Base-by-base conservation (phyloP, 139 green algal species). In the Picochlorum sp. region DNA sequence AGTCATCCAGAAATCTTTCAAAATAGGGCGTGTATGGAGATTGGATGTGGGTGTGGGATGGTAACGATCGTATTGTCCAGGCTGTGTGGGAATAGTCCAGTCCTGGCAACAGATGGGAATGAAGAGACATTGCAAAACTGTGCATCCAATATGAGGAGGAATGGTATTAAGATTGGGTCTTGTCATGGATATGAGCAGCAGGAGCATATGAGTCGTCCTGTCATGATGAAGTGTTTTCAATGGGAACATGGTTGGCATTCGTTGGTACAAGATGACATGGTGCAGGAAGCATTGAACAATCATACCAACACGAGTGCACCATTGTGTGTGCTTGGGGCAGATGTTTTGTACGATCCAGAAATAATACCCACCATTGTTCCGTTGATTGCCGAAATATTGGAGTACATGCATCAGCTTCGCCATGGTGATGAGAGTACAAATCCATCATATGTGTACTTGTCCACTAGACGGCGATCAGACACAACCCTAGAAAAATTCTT, bases 71-170 rank as follows among this genome's bases (percentile, higher is more conserved):
- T 82, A 47, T 57, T 49, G 30, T 65, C 81, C 0, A 62, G 34
- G 6, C 68, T 73, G 2, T 75, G 77, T 1, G 15, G 8, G 13
- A 30, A 2, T 34, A 5, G 16, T 21, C 6, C 10, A 18, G 41
- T 89, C 41, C 24, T 76, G n/a, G 69, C 80, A 6, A 89, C 82
- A 1, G 87, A 95, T 58, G 85, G 82, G 41, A 72, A 89, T 61
- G 34, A 56, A 1, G 49, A 71, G 10, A 65, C 85, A 1, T 30
- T 92, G 3, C 49, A 60, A 15, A 93, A 93, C 65, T 90, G 81
- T 62, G 41, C 47, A 9, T 24, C 56, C 18, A 95, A 95, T 61
- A 49, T 91, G 58, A 7, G 9, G 4, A 51, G 83, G 8, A 95
- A 95, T 38, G 73, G 66, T 6, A 44, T 84, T 23, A 64, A 38